phyloP scores from a whole-genome alignment of 2,329 filamentous ascomycete species.

The Penicillium expansum region DNA sequence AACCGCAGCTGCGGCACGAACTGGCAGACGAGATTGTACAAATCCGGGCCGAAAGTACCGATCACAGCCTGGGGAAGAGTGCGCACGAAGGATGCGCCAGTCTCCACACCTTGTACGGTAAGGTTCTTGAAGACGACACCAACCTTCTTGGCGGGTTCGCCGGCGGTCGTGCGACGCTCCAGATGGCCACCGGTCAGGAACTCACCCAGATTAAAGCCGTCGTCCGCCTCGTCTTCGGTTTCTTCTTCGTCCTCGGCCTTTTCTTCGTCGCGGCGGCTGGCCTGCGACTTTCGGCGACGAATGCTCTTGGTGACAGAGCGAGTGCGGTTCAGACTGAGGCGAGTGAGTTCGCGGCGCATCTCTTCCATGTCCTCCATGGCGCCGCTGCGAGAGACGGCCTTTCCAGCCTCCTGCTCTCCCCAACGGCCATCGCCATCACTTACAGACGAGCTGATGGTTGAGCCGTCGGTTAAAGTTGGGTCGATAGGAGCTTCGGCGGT shows the following conservation, averaged over 20 bases:
- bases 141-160: conserved; percentile 69
- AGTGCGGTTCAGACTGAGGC: conserved; percentile 48
- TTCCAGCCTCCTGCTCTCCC: conserved; percentile 61
- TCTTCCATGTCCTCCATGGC: conserved; percentile 61
- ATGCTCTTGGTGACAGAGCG: conserved; percentile 29
- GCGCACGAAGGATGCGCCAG: conserved; percentile 65
- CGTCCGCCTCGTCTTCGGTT: conserved; percentile 21
- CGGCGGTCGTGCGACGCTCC: conserved; percentile 65
- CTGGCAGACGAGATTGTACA: conserved; percentile 62
- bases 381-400: conserved; percentile 50
- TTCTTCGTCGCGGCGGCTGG: conserved; percentile 39
- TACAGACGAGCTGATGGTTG: conserved; percentile 18
- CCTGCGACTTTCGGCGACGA: conserved; percentile 28
- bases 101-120: conserved; percentile 69
- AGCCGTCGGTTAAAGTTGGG: conserved; percentile 11
- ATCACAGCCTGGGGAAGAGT: conserved; percentile 72
- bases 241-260: conserved; percentile 43
- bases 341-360: conserved; percentile 55
- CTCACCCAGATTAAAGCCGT: conserved; percentile 63
- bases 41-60: conserved; percentile 76
- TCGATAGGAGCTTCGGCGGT: conserved; percentile 9
- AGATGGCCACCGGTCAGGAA: conserved; percentile 74
- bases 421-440: conserved; percentile 52
- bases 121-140: conserved; percentile 75
- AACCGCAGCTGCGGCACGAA: conserved; percentile 54